phyloP scores from a whole-genome alignment of 2,329 filamentous ascomycete species.

The Talaromyces atroroseus region DNA sequence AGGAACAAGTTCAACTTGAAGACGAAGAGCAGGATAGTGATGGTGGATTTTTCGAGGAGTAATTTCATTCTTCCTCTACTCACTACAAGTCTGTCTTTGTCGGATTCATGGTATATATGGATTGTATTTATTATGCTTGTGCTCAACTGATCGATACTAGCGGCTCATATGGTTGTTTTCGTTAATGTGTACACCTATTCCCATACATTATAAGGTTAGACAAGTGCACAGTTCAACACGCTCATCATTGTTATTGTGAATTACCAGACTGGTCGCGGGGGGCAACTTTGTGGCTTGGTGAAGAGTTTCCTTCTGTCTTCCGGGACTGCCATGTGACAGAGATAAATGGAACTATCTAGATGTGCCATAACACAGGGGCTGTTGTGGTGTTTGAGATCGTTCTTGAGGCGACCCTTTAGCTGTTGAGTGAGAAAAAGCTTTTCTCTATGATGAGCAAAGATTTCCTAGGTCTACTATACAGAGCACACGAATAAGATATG shows the following conservation, averaged over 20 bases:
- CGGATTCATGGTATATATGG: neutral
- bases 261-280: too few species aligned
- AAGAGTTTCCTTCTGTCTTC: too few species aligned
- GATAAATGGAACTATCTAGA: too few species aligned
- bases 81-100: neutral
- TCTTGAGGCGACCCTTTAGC: too few species aligned
- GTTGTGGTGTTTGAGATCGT: too few species aligned
- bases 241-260: neutral
- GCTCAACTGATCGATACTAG: neutral
- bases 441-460: too few species aligned
- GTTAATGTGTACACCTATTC: neutral
- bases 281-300: too few species aligned
- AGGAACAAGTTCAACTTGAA: conserved; percentile 5
- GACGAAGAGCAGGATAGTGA: conserved; percentile 28
- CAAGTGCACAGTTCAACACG: too few species aligned
- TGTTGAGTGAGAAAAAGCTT: too few species aligned
- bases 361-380: too few species aligned
- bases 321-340: too few species aligned
- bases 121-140: neutral
- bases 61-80: neutral
- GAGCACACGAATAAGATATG: neutral
- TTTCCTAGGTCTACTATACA: too few species aligned
- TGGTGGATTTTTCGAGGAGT: conserved; percentile 37
- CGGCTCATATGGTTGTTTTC: neutral
- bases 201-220: neutral